phyloP scores from a whole-genome alignment of 202 grass and related monocot species.

The Carex arenaria region DNA sequence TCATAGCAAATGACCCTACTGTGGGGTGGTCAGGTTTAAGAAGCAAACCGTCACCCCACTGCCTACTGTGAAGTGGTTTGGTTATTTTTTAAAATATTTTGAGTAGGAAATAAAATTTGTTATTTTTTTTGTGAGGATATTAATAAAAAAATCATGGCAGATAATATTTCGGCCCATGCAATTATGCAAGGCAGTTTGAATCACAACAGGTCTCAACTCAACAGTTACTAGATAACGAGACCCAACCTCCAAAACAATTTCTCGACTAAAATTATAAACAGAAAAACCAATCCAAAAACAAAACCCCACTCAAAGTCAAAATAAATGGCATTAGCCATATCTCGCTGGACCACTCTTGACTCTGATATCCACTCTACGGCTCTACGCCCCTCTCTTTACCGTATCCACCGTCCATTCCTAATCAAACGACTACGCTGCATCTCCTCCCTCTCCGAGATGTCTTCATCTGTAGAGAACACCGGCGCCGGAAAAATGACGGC shows the following conservation, averaged over 20 bases:
- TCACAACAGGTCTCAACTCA: background rate
- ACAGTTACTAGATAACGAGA: background rate
- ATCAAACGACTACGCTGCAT: slow-evolving; percentile 27
- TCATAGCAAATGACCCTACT: too few species aligned
- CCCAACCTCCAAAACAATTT: background rate
- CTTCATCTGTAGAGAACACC: background rate
- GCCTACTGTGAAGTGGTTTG: too few species aligned
- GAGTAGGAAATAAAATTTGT: too few species aligned
- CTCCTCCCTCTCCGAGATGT: slow-evolving; percentile 10
- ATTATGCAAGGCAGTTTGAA: background rate
- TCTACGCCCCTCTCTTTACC: slow-evolving; percentile 15
- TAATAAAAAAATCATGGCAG: too few species aligned
- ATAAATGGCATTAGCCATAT: background rate
- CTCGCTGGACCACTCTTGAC: background rate
- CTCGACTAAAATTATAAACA: background rate
- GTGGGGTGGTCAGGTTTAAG: too few species aligned
- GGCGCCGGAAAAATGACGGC: slow-evolving; percentile 31
- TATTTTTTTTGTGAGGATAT: too few species aligned
- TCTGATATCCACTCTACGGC: slow-evolving; percentile 4
- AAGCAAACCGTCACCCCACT: too few species aligned
- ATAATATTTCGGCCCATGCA: too few species aligned
- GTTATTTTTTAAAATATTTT: too few species aligned
- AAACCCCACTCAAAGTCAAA: background rate
- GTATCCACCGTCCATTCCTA: slow-evolving; percentile 7
- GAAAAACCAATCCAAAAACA: background rate